Percentiles rank a stretch among this genome's conserved stretches.
Conservation (phyloP, 495 filamentous ascomycete genomes). For the Penicillium paradoxum region DNA sequence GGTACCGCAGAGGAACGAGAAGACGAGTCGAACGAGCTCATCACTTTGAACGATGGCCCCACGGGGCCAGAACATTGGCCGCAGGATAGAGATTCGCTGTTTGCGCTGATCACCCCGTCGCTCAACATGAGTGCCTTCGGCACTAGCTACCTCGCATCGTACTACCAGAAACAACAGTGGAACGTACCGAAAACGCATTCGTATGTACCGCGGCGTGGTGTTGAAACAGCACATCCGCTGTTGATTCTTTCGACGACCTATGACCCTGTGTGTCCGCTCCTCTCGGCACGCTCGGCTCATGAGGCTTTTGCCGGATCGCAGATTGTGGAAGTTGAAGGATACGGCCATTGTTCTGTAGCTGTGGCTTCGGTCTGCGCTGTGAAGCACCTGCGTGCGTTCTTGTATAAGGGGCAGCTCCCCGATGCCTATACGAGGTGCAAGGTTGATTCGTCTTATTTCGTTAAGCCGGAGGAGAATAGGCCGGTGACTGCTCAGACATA, state of each 20-base stretch:
- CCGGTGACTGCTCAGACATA: slow-evolving; percentile 2
- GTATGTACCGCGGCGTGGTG: slow-evolving; percentile 26
- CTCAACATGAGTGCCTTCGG: slow-evolving; percentile 10
- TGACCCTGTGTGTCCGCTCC: slow-evolving; percentile 41
- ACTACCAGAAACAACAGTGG: slow-evolving; percentile 39
- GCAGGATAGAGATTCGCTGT: neutral
- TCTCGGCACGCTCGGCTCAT: slow-evolving; percentile 34
- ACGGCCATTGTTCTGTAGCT: slow-evolving; percentile 42
- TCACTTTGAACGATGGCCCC: slow-evolving; percentile 8
- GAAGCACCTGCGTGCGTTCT: slow-evolving; percentile 30
- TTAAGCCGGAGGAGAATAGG: slow-evolving; percentile 16
- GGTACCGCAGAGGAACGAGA: neutral
- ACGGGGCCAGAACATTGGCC: slow-evolving; percentile 9
- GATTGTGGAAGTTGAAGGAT: slow-evolving; percentile 39
- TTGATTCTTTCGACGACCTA: slow-evolving; percentile 40
- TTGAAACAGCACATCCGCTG: slow-evolving; percentile 36
- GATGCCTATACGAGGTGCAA: slow-evolving; percentile 29
- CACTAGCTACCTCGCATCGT: slow-evolving; percentile 14
- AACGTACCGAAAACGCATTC: slow-evolving; percentile 30
- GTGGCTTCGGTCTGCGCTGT: slow-evolving; percentile 36
- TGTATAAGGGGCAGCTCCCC: slow-evolving; percentile 36
- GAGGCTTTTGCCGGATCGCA: slow-evolving; percentile 34
- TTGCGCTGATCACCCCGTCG: slow-evolving; percentile 5
- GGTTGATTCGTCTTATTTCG: slow-evolving; percentile 29
- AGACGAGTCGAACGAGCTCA: slow-evolving; percentile 1